These are phyloP conservation scores for Steccherinum ochraceum DNA, from an alignment of 768 basidiomycete genomes.

Conservation along the genomic window DNA sequence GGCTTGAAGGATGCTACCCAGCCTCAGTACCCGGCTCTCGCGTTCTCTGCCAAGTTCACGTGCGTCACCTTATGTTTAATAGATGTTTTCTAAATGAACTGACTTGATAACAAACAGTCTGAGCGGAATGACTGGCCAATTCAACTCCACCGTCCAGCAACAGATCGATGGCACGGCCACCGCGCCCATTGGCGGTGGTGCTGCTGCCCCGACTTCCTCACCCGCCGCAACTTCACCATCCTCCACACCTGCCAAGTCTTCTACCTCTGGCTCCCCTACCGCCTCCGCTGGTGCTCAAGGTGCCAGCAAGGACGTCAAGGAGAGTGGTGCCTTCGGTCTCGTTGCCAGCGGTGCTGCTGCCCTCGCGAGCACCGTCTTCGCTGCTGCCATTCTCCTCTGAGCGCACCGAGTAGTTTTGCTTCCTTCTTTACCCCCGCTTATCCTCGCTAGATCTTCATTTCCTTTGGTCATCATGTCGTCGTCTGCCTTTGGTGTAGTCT, in stretches of 20 bases:
- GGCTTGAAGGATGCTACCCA: conserved; percentile 42
- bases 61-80: conserved; percentile 33
- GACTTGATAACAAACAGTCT: no score
- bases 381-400: conserved; percentile 11
- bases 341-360: conserved; percentile 4
- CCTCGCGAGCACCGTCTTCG: background rate
- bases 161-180: conserved; percentile 59
- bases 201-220: conserved; percentile 4
- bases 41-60: conserved; percentile 79
- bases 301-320: conserved; percentile 1
- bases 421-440: background rate
- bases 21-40: conserved; percentile 51
- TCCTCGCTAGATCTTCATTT: conserved; percentile 1
- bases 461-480: conserved; percentile 2
- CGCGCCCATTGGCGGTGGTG: conserved; percentile 44
- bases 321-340: conserved; percentile 8
- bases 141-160: conserved; percentile 46
- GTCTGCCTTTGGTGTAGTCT: no score
- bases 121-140: conserved; percentile 63
- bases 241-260: conserved; percentile 2
- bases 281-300: conserved; percentile 1
- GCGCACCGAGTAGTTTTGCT: background rate
- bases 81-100: background rate
- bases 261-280: conserved; percentile 6
- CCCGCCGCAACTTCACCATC: conserved; percentile 2